Conservation (phyloP, 1,284 basidiomycete species). For the Ganoderma multipileum region DNA sequence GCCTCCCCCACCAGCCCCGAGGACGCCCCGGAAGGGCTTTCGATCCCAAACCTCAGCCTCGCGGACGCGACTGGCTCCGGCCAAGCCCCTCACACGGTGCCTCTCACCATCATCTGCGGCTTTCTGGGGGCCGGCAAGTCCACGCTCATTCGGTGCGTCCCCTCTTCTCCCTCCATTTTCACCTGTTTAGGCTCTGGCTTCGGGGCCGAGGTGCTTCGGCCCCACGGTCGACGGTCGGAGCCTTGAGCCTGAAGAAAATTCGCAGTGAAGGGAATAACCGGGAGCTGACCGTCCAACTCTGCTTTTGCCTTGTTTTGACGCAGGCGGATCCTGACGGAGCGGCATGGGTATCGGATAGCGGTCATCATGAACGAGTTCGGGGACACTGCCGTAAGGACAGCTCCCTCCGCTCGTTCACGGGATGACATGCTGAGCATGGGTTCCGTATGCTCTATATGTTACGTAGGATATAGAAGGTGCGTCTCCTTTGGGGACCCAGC, state of each 20-base stretch:
- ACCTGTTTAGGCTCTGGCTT: not conserved
- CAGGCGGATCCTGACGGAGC: slow-evolving; percentile 88
- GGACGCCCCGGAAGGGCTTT: slow-evolving; percentile 13
- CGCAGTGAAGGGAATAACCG: not conserved
- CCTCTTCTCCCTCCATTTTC: not conserved
- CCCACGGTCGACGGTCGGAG: not conserved
- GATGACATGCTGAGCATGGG: slow-evolving; percentile 11
- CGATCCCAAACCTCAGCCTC: slow-evolving; percentile 6
- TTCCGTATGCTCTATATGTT: not conserved
- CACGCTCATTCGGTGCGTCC: slow-evolving; percentile 75
- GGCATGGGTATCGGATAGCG: slow-evolving; percentile 93
- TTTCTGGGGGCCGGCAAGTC: slow-evolving; percentile 94
- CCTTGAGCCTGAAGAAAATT: not conserved
- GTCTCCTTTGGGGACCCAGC: not conserved
- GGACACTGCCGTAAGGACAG: slow-evolving; percentile 71
- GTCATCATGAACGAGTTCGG: slow-evolving; percentile 98
- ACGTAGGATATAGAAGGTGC: slow-evolving; percentile 40
- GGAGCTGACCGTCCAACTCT: not conserved
- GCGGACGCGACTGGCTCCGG: slow-evolving; percentile 7
- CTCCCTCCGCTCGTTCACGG: not conserved
- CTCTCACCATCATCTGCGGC: slow-evolving; percentile 90
- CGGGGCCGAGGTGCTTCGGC: not conserved
- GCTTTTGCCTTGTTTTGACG: not conserved
- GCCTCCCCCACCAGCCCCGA: slow-evolving; percentile 37
- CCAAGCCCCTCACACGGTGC: slow-evolving; percentile 54